A percentile compares a stretch with the other conserved stretches of the same genome.
Evolutionary conservation across 228 moss, liverwort and hornwort species (phyloP).

Genomic region (Sphagnum fallax): DNA sequence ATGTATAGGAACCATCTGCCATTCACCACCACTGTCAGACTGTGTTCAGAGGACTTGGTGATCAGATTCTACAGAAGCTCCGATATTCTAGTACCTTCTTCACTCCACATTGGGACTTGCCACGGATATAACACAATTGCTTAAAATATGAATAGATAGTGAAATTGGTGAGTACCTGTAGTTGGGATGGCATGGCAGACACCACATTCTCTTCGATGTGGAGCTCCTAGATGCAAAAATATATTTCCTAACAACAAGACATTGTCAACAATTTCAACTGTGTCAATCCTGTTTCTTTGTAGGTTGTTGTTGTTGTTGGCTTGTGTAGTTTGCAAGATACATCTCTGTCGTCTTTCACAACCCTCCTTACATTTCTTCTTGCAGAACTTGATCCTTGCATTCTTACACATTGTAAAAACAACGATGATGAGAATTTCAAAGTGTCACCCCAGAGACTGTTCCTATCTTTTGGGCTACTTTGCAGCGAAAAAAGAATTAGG

Average conservation of each 20-base stretch:
- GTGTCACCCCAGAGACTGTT: too few relatives aligned
- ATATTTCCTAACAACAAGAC: conserved; percentile 1
- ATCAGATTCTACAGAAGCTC: too few relatives aligned
- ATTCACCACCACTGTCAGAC: too few relatives aligned
- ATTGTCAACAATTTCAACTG: conserved; percentile 7
- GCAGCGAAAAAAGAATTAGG: background rate
- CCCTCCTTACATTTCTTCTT: conserved; percentile 2
- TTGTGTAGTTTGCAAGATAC: background rate
- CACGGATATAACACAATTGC: background rate
- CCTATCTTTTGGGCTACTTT: too few relatives aligned
- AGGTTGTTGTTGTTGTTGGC: background rate
- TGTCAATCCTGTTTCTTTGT: conserved; percentile 2
- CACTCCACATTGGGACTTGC: too few relatives aligned
- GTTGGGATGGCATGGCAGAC: conserved; percentile 17
- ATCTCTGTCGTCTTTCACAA: background rate
- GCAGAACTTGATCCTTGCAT: background rate
- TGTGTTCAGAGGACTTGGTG: too few relatives aligned
- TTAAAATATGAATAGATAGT: background rate
- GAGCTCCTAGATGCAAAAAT: too few relatives aligned
- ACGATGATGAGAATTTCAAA: too few relatives aligned
- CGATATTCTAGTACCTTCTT: too few relatives aligned
- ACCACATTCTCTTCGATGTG: conserved; percentile 10
- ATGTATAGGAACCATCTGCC: too few relatives aligned
- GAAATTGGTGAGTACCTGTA: conserved; percentile 24
- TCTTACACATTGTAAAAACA: background rate